A percentile compares a stretch with the other conserved stretches of the same genome.
phyloP scores from a whole-genome alignment of 768 basidiomycete species.

The Kwoniella dejecticola region DNA sequence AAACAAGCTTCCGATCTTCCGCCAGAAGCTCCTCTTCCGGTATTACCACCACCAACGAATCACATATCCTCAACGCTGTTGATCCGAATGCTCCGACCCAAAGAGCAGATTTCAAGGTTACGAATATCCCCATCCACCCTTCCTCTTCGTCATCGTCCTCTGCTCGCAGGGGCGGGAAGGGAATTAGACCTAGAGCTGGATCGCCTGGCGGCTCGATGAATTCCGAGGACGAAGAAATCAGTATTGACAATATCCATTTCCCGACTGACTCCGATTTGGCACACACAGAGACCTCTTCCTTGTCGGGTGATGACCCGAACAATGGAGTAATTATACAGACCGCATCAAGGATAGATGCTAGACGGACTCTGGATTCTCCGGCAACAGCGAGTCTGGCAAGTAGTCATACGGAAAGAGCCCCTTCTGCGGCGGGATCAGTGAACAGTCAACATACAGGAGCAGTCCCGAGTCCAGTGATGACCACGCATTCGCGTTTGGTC shows the following conservation, averaged over 20 bases:
- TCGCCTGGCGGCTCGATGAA: constrained; percentile 11
- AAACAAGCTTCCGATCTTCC: constrained; percentile 10
- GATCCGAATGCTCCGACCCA: constrained; percentile 26
- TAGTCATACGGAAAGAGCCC: constrained; percentile 18
- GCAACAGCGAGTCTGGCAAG: constrained; percentile 20
- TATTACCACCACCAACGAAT: constrained; percentile 19
- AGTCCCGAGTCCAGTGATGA: constrained; percentile 24
- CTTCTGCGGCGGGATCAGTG: no score
- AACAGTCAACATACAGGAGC: not conserved
- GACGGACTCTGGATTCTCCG: constrained; percentile 40
- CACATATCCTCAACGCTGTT: not conserved
- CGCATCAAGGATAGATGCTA: constrained; percentile 38
- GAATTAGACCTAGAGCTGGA: not conserved
- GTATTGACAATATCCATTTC: constrained; percentile 48
- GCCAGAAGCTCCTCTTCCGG: not conserved
- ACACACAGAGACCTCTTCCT: constrained; percentile 30
- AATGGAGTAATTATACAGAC: constrained; percentile 37
- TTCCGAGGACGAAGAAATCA: constrained; percentile 21
- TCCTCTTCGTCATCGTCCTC: constrained; percentile 17
- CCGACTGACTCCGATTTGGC: constrained; percentile 47
- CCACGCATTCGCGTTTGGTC: constrained; percentile 29
- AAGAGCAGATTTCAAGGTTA: constrained; percentile 29
- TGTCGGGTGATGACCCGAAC: constrained; percentile 14
- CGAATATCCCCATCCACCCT: constrained; percentile 15
- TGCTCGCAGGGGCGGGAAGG: not conserved